These are phyloP conservation scores for Penicillium sp. DNA, from an alignment of 2,329 filamentous ascomycete species.

Conservation along the genomic window DNA sequence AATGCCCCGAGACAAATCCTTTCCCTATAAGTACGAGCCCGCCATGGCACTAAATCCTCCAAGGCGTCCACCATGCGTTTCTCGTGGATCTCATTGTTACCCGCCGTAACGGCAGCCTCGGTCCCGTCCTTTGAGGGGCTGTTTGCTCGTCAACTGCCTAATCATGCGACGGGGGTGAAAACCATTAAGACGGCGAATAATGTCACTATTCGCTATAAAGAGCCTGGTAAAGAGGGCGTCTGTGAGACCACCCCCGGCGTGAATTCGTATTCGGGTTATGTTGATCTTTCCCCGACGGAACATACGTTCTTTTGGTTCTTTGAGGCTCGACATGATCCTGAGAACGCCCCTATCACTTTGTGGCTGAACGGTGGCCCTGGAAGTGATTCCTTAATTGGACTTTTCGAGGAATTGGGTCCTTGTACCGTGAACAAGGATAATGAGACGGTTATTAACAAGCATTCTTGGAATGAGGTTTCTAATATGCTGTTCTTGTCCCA, in stretches of 20 bases:
- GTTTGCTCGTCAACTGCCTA: conserved; percentile 36
- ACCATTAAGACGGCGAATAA: conserved; percentile 43
- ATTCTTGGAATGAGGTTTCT: conserved; percentile 61
- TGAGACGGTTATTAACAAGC: conserved; percentile 55
- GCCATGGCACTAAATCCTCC: not conserved
- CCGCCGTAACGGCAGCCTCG: conserved; percentile 21
- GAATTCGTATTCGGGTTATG: conserved; percentile 59
- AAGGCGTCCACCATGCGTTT: conserved; percentile 19
- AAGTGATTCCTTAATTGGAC: conserved; percentile 44
- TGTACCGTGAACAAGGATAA: conserved; percentile 48
- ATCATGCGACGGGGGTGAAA: conserved; percentile 40
- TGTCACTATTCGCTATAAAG: conserved; percentile 59
- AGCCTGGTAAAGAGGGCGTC: conserved; percentile 52
- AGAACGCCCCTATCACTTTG: conserved; percentile 43
- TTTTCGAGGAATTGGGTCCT: conserved; percentile 47
- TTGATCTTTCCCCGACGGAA: conserved; percentile 53
- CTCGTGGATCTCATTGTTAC: conserved; percentile 22
- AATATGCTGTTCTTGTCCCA: conserved; percentile 65
- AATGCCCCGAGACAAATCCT: not conserved
- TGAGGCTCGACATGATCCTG: conserved; percentile 54
- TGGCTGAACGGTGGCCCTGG: conserved; percentile 48
- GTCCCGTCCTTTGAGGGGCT: conserved; percentile 18
- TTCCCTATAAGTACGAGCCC: not conserved
- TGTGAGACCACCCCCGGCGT: conserved; percentile 59
- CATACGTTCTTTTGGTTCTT: conserved; percentile 61